These are phyloP conservation scores for Bathelium albidoporum DNA, from an alignment of 495 filamentous ascomycete species.

Conservation along the genomic window DNA sequence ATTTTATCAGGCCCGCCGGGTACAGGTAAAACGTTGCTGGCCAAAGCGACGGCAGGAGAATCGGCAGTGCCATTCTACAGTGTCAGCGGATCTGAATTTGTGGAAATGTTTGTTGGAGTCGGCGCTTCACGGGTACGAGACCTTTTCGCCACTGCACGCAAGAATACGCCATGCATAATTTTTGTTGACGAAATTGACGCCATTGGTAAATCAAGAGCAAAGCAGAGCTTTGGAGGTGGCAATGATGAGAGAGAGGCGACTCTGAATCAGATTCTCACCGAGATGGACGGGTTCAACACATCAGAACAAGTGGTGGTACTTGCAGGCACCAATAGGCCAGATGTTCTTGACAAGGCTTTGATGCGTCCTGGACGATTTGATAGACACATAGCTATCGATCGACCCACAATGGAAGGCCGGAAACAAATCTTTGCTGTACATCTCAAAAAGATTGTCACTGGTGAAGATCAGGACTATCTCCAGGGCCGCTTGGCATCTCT, in stretches of 20 bases:
- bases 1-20: conserved; percentile 94
- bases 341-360: conserved; percentile 87
- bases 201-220: conserved; percentile 79
- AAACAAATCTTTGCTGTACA: conserved; percentile 95
- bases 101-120: conserved; percentile 99
- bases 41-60: conserved; percentile 95
- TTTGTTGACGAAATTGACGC: conserved; percentile 99
- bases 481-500: conserved; percentile 79
- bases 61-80: conserved; percentile 97
- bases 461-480: conserved; percentile 76
- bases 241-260: conserved; percentile 96
- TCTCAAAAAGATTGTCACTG: conserved; percentile 81
- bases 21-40: conserved; percentile 94
- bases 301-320: conserved; percentile 96
- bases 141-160: conserved; percentile 86
- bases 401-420: conserved; percentile 90
- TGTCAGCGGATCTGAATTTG: conserved; percentile 96
- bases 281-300: conserved; percentile 99
- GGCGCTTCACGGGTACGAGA: conserved; percentile 91
- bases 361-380: conserved; percentile 97
- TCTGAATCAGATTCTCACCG: conserved; percentile 94
- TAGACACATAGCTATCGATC: conserved; percentile 85
- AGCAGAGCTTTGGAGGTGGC: conserved; percentile 68
- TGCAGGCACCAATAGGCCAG: conserved; percentile 89
- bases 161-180: conserved; percentile 95